Evolutionary conservation across 306 rosid species (phyloP).

Genomic region (Notholithocarpus densiflorus): DNA sequence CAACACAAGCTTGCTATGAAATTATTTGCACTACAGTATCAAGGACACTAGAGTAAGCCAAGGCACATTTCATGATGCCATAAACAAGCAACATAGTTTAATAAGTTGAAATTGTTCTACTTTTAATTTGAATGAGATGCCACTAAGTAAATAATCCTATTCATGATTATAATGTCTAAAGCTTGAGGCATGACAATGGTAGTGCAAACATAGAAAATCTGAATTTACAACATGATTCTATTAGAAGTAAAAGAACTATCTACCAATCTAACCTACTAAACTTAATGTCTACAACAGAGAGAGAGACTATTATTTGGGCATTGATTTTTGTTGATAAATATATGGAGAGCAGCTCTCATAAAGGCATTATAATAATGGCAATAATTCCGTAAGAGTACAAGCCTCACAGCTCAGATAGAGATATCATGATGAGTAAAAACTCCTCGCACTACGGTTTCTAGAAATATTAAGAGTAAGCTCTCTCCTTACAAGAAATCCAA

Average conservation of each 20-base stretch:
- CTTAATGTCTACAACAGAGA: background rate
- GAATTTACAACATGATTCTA: slow-evolving; percentile 33
- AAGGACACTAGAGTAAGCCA: background rate
- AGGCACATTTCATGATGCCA: slow-evolving; percentile 8
- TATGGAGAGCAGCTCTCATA: background rate
- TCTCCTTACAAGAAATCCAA: slow-evolving; percentile 3
- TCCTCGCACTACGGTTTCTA: slow-evolving; percentile 4
- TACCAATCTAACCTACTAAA: background rate
- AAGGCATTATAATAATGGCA: background rate
- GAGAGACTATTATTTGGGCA: background rate
- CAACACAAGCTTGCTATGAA: slow-evolving; percentile 12
- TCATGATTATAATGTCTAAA: slow-evolving; percentile 47
- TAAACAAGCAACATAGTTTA: slow-evolving; percentile 10
- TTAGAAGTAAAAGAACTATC: slow-evolving; percentile 27
- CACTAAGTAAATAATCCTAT: slow-evolving; percentile 23
- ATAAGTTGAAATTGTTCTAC: slow-evolving; percentile 1
- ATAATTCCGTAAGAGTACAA: background rate
- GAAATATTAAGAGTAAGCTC: background rate
- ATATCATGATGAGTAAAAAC: background rate
- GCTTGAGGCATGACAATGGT: slow-evolving; percentile 50
- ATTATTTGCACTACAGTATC: slow-evolving; percentile 16
- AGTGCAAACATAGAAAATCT: slow-evolving; percentile 80
- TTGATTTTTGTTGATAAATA: slow-evolving; percentile 5
- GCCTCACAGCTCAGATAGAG: background rate
- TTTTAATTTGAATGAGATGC: slow-evolving; percentile 6